A percentile compares a stretch with the other conserved stretches of the same genome.
These are phyloP conservation scores for Puya raimondii DNA, from an alignment of 176 grass and related monocot species.

Conservation along the genomic window DNA sequence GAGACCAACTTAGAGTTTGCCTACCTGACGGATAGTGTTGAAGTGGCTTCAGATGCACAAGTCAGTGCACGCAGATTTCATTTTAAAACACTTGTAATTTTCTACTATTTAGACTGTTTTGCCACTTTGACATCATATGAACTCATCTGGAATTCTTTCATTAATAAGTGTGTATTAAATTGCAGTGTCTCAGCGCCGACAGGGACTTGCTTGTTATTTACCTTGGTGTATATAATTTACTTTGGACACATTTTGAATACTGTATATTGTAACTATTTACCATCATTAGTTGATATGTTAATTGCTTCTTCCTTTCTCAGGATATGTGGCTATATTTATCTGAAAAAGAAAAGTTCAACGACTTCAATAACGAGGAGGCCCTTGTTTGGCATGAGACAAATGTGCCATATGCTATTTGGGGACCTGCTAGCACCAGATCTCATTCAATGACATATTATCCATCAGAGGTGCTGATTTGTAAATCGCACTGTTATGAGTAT, in stretches of 20 bases:
- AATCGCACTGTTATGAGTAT: background rate
- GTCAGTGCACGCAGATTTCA: too few species aligned
- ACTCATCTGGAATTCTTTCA: too few species aligned
- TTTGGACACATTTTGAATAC: background rate
- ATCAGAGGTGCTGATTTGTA: constrained; percentile 52
- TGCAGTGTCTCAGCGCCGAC: too few species aligned
- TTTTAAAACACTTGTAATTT: too few species aligned
- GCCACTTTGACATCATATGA: too few species aligned
- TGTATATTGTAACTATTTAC: background rate
- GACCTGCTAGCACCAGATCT: constrained; percentile 55
- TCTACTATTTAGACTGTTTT: too few species aligned
- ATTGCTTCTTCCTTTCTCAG: constrained; percentile 24
- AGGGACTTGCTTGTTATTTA: too few species aligned
- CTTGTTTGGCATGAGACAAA: constrained; percentile 97
- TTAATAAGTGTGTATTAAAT: too few species aligned
- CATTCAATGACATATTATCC: constrained; percentile 66
- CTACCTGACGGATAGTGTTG: too few species aligned
- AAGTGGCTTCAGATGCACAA: too few species aligned
- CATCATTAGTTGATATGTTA: background rate
- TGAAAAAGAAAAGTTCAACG: constrained; percentile 76
- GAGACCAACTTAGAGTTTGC: too few species aligned
- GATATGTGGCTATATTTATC: constrained; percentile 99
- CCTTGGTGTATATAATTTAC: too few species aligned
- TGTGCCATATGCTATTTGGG: constrained; percentile 96
- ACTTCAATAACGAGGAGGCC: constrained; percentile 74